Percentiles rank a stretch among this genome's conserved stretches.
Evolutionary conservation across 768 basidiomycete species (phyloP).

Genomic region (Naganishia antarctica): DNA sequence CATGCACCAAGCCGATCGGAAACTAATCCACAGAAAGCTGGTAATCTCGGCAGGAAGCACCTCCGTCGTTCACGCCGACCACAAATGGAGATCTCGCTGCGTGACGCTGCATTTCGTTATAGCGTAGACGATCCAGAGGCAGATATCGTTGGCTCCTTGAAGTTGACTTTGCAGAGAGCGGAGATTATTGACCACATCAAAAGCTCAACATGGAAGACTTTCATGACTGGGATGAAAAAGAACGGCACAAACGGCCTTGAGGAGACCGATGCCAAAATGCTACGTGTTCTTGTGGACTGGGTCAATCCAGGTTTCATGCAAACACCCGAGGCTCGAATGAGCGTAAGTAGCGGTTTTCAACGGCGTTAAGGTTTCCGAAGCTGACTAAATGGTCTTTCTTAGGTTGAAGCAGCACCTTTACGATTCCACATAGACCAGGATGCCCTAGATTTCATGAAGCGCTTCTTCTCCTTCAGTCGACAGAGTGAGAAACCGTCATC

Average conservation of each 20-base stretch:
- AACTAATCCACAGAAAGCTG: constrained; percentile 28
- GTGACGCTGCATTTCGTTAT: background rate
- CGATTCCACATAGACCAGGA: constrained; percentile 96
- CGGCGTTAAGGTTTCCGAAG: background rate
- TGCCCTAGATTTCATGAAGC: constrained; percentile 94
- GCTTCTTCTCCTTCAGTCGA: constrained; percentile 79
- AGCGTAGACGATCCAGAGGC: background rate
- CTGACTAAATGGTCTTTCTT: background rate
- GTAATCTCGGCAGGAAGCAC: constrained; percentile 29
- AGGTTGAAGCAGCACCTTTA: constrained; percentile 87
- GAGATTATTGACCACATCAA: constrained; percentile 97
- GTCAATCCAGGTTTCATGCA: constrained; percentile 63
- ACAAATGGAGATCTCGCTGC: constrained; percentile 22
- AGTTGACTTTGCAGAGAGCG: constrained; percentile 57
- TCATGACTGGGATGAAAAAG: constrained; percentile 62
- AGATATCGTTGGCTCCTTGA: constrained; percentile 4
- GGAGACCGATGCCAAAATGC: constrained; percentile 90
- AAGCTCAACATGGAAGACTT: constrained; percentile 97
- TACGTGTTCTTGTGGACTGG: constrained; percentile 71
- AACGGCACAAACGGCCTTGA: constrained; percentile 39
- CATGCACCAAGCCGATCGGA: background rate
- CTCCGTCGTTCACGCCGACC: constrained; percentile 6
- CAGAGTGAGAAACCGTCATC: constrained; percentile 47
- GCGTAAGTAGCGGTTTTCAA: constrained; percentile 54
- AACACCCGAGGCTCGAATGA: constrained; percentile 63